A percentile compares a stretch with the other conserved stretches of the same genome.
These are phyloP conservation scores for Penicillium aurantiogriseum DNA, from an alignment of 2,329 filamentous ascomycete species.

Conservation along the genomic window DNA sequence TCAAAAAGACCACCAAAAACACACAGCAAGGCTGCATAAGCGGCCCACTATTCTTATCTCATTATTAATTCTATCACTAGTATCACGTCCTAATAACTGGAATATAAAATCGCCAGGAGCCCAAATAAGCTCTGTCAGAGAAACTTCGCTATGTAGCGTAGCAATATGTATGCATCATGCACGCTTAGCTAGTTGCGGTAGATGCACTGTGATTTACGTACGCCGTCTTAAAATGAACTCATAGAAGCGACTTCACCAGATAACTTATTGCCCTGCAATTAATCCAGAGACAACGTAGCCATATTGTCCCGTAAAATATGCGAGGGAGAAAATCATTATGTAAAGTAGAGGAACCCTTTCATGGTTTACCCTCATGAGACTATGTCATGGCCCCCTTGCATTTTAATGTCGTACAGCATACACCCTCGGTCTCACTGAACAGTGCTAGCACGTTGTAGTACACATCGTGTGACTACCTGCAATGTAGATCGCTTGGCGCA, in stretches of 20 bases:
- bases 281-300: neutral
- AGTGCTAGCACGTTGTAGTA: neutral
- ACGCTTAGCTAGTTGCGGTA: neutral
- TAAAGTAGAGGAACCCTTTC: neutral
- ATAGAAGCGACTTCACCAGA: neutral
- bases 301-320: neutral
- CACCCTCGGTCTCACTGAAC: neutral
- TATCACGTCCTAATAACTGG: neutral
- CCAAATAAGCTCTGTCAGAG: neutral
- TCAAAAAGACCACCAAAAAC: too few relatives aligned
- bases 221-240: neutral
- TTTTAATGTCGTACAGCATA: neutral
- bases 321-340: neutral
- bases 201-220: neutral
- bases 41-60: too few relatives aligned
- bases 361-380: neutral
- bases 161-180: neutral
- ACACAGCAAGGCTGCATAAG: too few relatives aligned
- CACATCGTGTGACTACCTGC: neutral
- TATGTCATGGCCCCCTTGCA: neutral
- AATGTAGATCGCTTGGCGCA: neutral
- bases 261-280: neutral
- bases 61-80: neutral
- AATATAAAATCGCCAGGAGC: neutral
- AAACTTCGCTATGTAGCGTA: neutral